These are phyloP conservation scores for Neurospora africana DNA, from an alignment of 495 filamentous ascomycete genomes.

Conservation along the genomic window DNA sequence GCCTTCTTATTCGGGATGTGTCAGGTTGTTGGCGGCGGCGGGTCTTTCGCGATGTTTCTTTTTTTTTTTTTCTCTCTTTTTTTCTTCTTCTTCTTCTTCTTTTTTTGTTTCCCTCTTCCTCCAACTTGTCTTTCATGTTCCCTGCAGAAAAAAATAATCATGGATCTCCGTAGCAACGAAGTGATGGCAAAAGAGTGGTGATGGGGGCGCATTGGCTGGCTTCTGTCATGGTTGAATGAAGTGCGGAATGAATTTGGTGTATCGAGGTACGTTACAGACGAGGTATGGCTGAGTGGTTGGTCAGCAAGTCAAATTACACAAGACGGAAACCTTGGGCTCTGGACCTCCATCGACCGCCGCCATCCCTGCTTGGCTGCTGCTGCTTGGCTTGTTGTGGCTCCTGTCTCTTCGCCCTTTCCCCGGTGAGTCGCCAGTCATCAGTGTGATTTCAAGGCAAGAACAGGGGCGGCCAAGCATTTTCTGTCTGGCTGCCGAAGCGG, in stretches of 20 bases:
- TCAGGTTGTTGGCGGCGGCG: not conserved
- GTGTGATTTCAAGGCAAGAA: not conserved
- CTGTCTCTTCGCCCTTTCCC: not conserved
- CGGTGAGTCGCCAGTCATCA: not conserved
- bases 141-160: not conserved
- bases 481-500: not conserved
- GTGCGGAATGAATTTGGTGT: not conserved
- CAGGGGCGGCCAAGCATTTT: not conserved
- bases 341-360: conserved; percentile 14
- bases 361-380: not conserved
- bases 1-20: not conserved
- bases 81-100: no score
- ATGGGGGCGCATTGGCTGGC: not conserved
- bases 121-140: not conserved
- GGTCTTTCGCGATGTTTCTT: not conserved
- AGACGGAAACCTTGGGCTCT: conserved; percentile 6
- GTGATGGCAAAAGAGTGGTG: not conserved
- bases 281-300: not conserved
- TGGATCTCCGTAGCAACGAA: not conserved
- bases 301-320: conserved; percentile 3
- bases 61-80: not conserved
- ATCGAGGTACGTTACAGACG: not conserved
- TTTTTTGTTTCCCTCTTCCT: not conserved
- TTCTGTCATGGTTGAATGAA: not conserved
- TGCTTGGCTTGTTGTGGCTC: conserved; percentile 1